Base-by-base conservation (phyloP, 164 flowering plant genomes). In the Santalum album region DNA sequence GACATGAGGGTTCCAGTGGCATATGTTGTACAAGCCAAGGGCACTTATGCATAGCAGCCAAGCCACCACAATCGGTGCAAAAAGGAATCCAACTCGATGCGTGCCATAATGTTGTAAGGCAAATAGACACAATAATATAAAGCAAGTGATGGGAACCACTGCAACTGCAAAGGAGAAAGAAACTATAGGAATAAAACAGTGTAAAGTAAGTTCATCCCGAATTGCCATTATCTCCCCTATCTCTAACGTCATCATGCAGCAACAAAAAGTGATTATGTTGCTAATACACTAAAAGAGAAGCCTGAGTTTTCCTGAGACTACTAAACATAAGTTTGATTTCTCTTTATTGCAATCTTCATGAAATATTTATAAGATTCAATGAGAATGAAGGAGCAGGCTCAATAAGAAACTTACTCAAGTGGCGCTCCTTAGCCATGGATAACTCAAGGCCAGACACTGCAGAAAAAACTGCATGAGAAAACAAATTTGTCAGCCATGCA, bases 391-490 rank as follows among this genome's bases (percentile, higher is more conserved):
- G 7, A 7, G 36, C 36, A 32, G 7, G 36, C 0, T 12, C 12
- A 1, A 6, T 32, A 32, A 60, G 59, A 57, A 48, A 57, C 90
- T 84, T 82, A 90, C 97, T 83, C 44, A 74, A 68, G 59, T 81
- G 95, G 58, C 79, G 92, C 47, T 74, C 83, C 64, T 74, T 81
- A 19, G 97, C 82, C 90, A 86, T 86, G 49, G 78, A 79, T 35
- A 87, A 64, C 78, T 86, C 95, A 11, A 90, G 92, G 49, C 97
- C 95, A 34, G 95, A 90, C n/a, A 86, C 95, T 1, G 90, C 95
- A 11, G 95, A 74, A 67, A 83, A 86, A 65, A 86, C 90, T 86
- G 59, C 66, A 70, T 5, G 54, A 29, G 58, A 34, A 58, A 24
- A 54, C 5, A 27, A 40, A 56, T 11, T n/a, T 7, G 19, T 11